A percentile compares a stretch with the other conserved stretches of the same genome.
phyloP scores from a whole-genome alignment of 129 eudicot genomes.

The Flaveria bidentis region DNA sequence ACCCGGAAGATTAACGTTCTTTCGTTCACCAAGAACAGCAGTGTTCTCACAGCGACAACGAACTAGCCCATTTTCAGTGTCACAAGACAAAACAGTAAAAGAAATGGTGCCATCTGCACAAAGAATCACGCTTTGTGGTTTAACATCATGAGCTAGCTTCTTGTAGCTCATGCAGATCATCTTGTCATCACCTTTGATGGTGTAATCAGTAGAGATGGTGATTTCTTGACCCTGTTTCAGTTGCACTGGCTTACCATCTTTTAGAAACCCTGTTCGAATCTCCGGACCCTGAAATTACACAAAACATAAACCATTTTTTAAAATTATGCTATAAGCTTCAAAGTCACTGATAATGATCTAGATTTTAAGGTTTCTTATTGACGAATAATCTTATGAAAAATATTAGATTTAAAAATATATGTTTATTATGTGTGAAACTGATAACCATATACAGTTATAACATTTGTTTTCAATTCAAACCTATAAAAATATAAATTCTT shows the following conservation, averaged over 20 bases:
- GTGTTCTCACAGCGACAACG: conserved; percentile 79
- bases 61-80: conserved; percentile 53
- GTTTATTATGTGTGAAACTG: neutral
- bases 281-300: conserved; percentile 58
- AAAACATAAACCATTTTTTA: neutral
- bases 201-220: conserved; percentile 66
- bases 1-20: conserved; percentile 78
- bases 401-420: neutral
- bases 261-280: conserved; percentile 68
- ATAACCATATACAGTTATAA: neutral
- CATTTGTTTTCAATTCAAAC: neutral
- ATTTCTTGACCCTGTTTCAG: conserved; percentile 73
- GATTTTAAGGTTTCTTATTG: neutral
- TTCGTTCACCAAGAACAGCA: conserved; percentile 73
- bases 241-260: conserved; percentile 66
- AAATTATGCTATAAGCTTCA: neutral
- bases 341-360: neutral
- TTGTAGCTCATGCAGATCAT: conserved; percentile 80
- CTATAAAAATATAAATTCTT: neutral
- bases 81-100: conserved; percentile 60
- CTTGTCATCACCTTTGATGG: conserved; percentile 53
- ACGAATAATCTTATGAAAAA: neutral
- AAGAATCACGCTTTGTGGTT: conserved; percentile 62
- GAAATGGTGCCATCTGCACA: conserved; percentile 75
- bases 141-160: conserved; percentile 61